Conservation (phyloP, 805 yeast genomes). For the Candida xiaguanensis region DNA sequence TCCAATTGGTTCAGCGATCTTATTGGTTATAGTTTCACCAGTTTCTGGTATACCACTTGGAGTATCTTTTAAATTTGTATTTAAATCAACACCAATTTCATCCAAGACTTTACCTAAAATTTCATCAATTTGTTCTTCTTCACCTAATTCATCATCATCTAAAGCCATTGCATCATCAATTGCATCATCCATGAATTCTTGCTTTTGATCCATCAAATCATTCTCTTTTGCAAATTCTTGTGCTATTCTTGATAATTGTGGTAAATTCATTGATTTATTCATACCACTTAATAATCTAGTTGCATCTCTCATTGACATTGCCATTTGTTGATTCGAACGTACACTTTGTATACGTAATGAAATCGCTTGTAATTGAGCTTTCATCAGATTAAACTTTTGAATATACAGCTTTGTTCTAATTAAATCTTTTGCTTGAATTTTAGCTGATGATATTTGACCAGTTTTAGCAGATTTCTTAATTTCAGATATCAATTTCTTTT, state of each 20-base stretch:
- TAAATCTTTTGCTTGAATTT: conserved; percentile 92
- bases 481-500: conserved; percentile 78
- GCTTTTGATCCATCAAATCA: conserved; percentile 97
- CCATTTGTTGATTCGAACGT: conserved; percentile 92
- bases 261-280: conserved; percentile 88
- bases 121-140: conserved; percentile 87
- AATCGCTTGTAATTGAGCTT: conserved; percentile 93
- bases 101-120: conserved; percentile 88
- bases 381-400: conserved; percentile 87
- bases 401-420: conserved; percentile 82
- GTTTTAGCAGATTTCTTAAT: conserved; percentile 88
- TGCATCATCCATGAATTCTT: conserved; percentile 98
- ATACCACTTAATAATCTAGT: conserved; percentile 78
- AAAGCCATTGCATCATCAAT: conserved; percentile 95
- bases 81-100: conserved; percentile 90
- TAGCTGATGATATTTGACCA: conserved; percentile 85
- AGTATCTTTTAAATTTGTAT: conserved; percentile 43
- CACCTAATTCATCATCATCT: conserved; percentile 68
- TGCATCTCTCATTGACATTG: conserved; percentile 90
- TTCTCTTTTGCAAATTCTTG: conserved; percentile 94
- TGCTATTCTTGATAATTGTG: conserved; percentile 82
- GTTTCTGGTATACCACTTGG: conserved; percentile 32
- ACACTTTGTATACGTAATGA: conserved; percentile 89
- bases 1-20: conserved; percentile 51
- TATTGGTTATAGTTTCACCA: conserved; percentile 38